Evolutionary conservation across 345 rosid species (phyloP), one percentile per base, ranked within the genome.

Genomic region (Euphorbia tirucalli): DNA sequence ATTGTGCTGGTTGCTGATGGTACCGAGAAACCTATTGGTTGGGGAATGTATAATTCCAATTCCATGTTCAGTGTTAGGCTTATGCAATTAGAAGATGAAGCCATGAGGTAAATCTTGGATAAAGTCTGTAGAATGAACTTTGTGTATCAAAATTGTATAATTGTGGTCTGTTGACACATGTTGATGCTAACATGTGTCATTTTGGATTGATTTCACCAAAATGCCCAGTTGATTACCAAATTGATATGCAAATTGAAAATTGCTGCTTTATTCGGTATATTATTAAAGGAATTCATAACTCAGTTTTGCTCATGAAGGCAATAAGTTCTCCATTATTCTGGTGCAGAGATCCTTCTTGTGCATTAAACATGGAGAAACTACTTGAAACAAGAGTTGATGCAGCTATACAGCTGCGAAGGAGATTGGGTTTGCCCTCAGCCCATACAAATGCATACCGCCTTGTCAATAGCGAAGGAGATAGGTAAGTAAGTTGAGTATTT

Each of bases 31-130:
- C 90, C 95, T 69, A 83, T 92, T 64, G 97, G 89, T 1, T 92
- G 95, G 97, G 97, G 93, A 49, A 52, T 90, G 79, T 90, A 89
- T 70, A 92, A 94, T 80, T 89, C 92, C 1, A 89, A 82, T 65
- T 92, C 98, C 57, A 90, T 90, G 98, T 92, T 89, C 75, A 83
- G 90, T 60, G 96, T 94, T 69, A 88, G 96, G 46, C 85, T 94
- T 37, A 94, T 92, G 98, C 98, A 94, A 83, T 92, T 90, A 41
- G 95, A 94, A 71, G 91, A 94, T 66, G 98, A 94, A 84, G 85
- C 87, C 54, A 60, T 79, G 27, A 85, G 90, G 94, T 90, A 30
- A 25, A 46, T 13, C 19, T 16, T 30, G 13, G 21, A 52, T 19
- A 1, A 18, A 52, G 21, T 52, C 7, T 35, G 7, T 35, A 35